Evolutionary conservation across 2,329 filamentous ascomycete genomes (phyloP), one percentile per base, ranked within the genome.

Genomic region (Aspergillus pseudoterreus): DNA sequence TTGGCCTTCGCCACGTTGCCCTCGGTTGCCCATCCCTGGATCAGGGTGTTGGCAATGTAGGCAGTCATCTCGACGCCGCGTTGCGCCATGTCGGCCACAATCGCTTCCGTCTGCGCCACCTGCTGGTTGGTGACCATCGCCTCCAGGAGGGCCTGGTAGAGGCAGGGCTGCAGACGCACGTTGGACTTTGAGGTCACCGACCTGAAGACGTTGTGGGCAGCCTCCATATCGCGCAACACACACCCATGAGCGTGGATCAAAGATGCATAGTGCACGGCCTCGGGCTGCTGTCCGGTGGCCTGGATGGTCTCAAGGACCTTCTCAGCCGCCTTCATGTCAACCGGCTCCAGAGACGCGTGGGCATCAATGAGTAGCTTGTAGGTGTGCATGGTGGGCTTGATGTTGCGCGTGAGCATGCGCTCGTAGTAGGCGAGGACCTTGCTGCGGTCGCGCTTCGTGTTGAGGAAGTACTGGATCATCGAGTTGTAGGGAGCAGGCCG

Each of bases 391-490:
- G 94, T 97, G 2, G 94, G 92, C 54, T 88, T 79, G 67, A 99
- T 99, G 51, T 86, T 84, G 75, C 87, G 89, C 19, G 83, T 80
- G 69, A 87, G 84, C 94, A 99, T 97, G 56, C 92, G 89, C 72
- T 95, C 87, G 68, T 95, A 97, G 79, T 97, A 99, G 30, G 86
- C 81, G 21, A 99, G 80, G 4, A 96, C 92, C 83, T 97, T 97
- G 71, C 80, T 77, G 75, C 94, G 92, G 71, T 99, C 92, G 48
- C 91, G 90, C 82, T 97, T 97, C 50, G 92, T 97, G 51, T 90
- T 95, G 61, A 97, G 79, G 82, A 97, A 99, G 77, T 96, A 97
- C 70, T 99, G 94, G 84, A 99, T 99, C 85, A 99, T 88, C 73
- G 90, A 95, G 79, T 99, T 96, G 80, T 99, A 99, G 1, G 94